Conservation (phyloP, 768 basidiomycete species). For the Daedaleopsis nitida region DNA sequence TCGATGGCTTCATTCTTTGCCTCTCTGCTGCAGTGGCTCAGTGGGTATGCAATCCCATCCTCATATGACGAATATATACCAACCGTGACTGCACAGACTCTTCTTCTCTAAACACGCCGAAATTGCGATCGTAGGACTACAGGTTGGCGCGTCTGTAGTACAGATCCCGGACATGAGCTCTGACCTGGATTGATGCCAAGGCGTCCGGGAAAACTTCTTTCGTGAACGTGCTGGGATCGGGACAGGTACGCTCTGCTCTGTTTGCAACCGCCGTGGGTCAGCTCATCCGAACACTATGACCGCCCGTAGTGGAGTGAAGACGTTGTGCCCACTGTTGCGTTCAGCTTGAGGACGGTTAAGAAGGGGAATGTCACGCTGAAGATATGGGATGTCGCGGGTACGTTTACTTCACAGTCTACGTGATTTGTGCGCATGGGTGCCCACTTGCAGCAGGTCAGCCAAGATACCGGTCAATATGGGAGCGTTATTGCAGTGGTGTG, state of each 20-base stretch:
- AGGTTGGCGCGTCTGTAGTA: constrained; percentile 44
- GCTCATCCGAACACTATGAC: constrained; percentile 8
- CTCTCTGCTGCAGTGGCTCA: constrained; percentile 60
- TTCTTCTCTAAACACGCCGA: constrained; percentile 90
- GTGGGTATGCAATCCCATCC: constrained; percentile 38
- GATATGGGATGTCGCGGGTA: constrained; percentile 95
- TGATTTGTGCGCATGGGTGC: constrained; percentile 1
- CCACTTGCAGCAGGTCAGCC: constrained; percentile 66
- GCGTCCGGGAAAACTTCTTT: constrained; percentile 96
- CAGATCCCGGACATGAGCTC: too few relatives aligned
- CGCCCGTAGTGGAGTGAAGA: constrained; percentile 83
- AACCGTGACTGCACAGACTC: constrained; percentile 46
- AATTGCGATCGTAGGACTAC: constrained; percentile 89
- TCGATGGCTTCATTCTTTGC: constrained; percentile 43
- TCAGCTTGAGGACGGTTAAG: constrained; percentile 85
- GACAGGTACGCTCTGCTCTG: constrained; percentile 51
- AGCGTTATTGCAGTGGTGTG: constrained; percentile 89
- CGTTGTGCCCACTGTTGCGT: constrained; percentile 94
- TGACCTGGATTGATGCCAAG: constrained; percentile 39
- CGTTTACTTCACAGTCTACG: constrained; percentile 22
- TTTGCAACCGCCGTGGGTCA: neutral
- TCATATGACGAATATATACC: neutral
- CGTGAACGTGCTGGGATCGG: constrained; percentile 88
- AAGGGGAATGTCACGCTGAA: constrained; percentile 91
- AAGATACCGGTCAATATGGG: constrained; percentile 95